Evolutionary conservation across 768 basidiomycete genomes (phyloP), one percentile per base, ranked within the genome.

Genomic region (Scleroderma bovista): DNA sequence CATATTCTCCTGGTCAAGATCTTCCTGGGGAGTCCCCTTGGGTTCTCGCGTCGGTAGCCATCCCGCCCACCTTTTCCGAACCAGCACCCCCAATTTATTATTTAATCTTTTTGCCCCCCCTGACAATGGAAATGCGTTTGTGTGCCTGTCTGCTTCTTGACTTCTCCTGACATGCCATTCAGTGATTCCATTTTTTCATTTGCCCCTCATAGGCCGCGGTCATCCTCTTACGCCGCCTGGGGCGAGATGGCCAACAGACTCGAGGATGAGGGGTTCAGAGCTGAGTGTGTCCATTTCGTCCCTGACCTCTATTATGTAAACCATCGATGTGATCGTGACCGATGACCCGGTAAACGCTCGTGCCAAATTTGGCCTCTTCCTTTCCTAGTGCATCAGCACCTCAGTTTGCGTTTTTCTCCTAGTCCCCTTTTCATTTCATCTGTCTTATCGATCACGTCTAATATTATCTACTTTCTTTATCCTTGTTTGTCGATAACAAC

Each of bases 81-180:
- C 86, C 17, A 74, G 79, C 46, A 85, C 83, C 5, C 75, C 76
- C 48, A 84, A 83, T 53, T 76, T 90, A 20, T 73, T 91, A 32
- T 72, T 75, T 47, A 87, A 84, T 69, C 71, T 90, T 12, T 86
- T 91, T 63, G 78, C 88, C 37, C 86, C 87, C 12, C 87, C 86
- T 50, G 84, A 87, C 50, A 70, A 71, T 60, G 70, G 76, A 69
- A 55, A 65, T 66, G 70, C 64, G 63, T 66, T 60, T 54, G 52
- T 51, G 50, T 46, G 36, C 54, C 52, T 48, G 51, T 15, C 33
- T 32, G 34, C 45, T 47, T 39, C 47, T 51, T 57, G 62, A 55
- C 49, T 23, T 55, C 55, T 47, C 57, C 41, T 44, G 47, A 44
- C 41, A 53, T 48, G 48, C 24, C 48, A 51, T 44, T 20, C 56